These are phyloP conservation scores for Panicum hallii DNA, from an alignment of 202 grass and related monocot species.

Conservation along the genomic window DNA sequence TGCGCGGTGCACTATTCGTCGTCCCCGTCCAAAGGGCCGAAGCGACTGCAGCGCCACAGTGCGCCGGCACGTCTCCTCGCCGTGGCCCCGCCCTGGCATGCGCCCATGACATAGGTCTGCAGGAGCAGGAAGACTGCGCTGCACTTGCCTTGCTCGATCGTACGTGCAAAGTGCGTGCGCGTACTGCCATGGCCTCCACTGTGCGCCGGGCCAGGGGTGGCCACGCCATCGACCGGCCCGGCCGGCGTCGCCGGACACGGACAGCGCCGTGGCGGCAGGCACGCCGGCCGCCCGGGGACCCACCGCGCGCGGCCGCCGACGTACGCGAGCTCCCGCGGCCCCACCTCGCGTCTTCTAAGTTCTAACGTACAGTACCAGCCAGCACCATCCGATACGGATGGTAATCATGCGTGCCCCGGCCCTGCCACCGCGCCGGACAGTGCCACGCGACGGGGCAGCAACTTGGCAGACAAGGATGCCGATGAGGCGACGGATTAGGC, in stretches of 20 bases:
- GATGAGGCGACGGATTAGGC: neutral
- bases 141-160: neutral
- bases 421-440: neutral
- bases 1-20: neutral
- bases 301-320: neutral
- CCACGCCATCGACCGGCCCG: neutral
- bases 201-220: neutral
- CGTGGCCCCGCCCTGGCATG: neutral
- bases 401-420: neutral
- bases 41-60: neutral
- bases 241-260: conserved; percentile 7
- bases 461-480: neutral
- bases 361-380: no score
- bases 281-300: neutral
- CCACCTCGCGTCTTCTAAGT: neutral
- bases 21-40: neutral
- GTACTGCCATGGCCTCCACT: neutral
- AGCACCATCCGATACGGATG: neutral
- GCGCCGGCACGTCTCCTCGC: neutral
- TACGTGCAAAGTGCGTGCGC: neutral
- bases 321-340: neutral
- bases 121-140: neutral
- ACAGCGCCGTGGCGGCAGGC: conserved; percentile 12
- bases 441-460: neutral
- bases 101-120: neutral